Evolutionary conservation across 2,329 filamentous ascomycete species (phyloP).

Genomic region (Sclerotinia borealis): DNA sequence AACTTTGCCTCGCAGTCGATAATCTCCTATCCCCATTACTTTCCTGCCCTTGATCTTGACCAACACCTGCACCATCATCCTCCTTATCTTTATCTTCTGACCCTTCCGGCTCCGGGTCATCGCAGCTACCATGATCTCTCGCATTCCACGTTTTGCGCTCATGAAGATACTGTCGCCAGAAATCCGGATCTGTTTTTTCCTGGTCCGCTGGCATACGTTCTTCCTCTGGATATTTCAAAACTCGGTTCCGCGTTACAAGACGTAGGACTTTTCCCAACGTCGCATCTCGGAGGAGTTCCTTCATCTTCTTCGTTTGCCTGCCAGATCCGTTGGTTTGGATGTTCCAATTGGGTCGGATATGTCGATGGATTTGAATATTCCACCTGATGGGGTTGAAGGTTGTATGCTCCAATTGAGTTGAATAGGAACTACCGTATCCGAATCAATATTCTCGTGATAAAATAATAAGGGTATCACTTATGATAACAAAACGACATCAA

Average conservation of each 20-base stretch:
- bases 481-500: no score
- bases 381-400: no score
- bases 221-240: neutral
- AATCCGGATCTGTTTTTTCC: neutral
- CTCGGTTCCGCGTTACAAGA: neutral
- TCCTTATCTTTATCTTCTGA: neutral
- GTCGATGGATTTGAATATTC: no score
- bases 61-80: neutral
- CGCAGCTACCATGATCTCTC: neutral
- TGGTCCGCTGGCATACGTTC: neutral
- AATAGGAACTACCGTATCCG: neutral
- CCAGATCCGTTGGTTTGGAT: no score
- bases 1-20: neutral
- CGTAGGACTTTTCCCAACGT: neutral
- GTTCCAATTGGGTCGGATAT: no score
- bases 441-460: neutral
- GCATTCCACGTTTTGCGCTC: neutral
- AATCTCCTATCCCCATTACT: neutral
- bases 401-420: no score
- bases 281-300: conserved; percentile 3
- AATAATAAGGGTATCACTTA: no score
- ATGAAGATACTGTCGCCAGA: neutral
- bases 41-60: neutral
- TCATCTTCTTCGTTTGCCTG: neutral
- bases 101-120: neutral